Conservation (phyloP, 2,329 filamentous ascomycete genomes). For the Byssothecium circinans region DNA sequence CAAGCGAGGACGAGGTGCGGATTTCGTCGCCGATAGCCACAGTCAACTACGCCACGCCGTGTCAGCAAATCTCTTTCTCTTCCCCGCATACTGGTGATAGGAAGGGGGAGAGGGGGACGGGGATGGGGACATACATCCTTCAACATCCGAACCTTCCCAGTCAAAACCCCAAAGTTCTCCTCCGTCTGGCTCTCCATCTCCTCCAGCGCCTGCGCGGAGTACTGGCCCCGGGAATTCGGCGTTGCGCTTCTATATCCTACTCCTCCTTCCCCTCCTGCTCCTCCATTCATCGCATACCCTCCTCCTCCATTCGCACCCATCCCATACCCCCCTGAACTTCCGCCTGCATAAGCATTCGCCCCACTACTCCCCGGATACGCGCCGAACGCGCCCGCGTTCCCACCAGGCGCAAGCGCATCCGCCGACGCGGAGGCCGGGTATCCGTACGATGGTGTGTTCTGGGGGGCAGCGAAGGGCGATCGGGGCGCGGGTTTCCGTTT, state of each 20-base stretch:
- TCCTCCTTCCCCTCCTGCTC: conserved; percentile 7
- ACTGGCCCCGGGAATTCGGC: conserved; percentile 72
- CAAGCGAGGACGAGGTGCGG: conserved; percentile 80
- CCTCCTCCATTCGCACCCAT: conserved; percentile 9
- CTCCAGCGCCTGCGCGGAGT: conserved; percentile 86
- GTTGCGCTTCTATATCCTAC: conserved; percentile 45
- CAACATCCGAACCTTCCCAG: conserved; percentile 83
- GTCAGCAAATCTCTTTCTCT: conserved; percentile 2
- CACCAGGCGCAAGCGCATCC: conserved; percentile 3
- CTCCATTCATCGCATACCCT: conserved; percentile 8
- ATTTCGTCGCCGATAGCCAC: conserved; percentile 94
- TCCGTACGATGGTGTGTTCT: too few relatives aligned
- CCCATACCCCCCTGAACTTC: conserved; percentile 45
- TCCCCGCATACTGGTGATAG: background rate
- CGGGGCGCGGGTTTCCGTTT: conserved; percentile 22
- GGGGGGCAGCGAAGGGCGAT: conserved; percentile 23
- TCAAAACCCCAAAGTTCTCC: conserved; percentile 82
- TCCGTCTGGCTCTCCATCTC: conserved; percentile 97
- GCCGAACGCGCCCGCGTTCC: conserved; percentile 25
- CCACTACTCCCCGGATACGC: conserved; percentile 39
- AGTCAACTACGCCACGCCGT: conserved; percentile 63
- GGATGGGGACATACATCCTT: conserved; percentile 70
- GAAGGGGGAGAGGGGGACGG: background rate
- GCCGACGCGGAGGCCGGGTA: conserved; percentile 18
- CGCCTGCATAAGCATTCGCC: too few relatives aligned